Evolutionary conservation across 2,329 filamentous ascomycete species (phyloP).

Genomic region (Trichoderma breve): DNA sequence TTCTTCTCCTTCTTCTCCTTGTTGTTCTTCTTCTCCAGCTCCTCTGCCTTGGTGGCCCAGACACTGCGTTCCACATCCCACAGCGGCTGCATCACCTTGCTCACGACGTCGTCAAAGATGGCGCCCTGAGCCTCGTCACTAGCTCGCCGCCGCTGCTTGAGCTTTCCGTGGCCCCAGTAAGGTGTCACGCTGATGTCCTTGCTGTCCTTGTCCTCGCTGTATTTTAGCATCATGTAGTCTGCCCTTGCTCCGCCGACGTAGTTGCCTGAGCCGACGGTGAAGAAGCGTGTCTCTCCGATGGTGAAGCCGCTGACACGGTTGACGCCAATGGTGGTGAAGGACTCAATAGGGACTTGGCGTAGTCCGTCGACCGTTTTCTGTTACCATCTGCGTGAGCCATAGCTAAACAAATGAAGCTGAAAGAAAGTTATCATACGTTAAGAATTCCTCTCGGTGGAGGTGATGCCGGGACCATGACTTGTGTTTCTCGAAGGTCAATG

Average conservation of each 20-base stretch:
- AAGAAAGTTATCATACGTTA: conserved; percentile 23
- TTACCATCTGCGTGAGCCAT: background rate
- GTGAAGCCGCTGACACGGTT: background rate
- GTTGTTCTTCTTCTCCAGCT: background rate
- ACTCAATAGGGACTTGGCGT: conserved; percentile 28
- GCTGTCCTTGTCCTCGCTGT: background rate
- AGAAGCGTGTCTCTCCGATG: conserved; percentile 24
- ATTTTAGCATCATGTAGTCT: conserved; percentile 14
- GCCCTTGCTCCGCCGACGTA: conserved; percentile 24
- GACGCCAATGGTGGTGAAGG: conserved; percentile 23
- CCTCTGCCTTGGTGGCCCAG: conserved; percentile 48
- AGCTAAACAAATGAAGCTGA: background rate
- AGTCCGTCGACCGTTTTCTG: conserved; percentile 29
- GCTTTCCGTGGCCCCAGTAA: conserved; percentile 19
- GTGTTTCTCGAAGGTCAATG: conserved; percentile 18
- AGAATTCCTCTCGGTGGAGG: conserved; percentile 23
- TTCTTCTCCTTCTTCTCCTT: background rate
- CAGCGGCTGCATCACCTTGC: conserved; percentile 57
- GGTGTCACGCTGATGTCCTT: background rate
- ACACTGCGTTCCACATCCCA: conserved; percentile 65
- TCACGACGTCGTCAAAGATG: conserved; percentile 43
- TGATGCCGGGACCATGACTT: conserved; percentile 19
- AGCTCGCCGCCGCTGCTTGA: conserved; percentile 44
- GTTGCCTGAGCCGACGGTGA: conserved; percentile 27
- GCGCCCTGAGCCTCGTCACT: background rate